These are phyloP conservation scores for Penicillium aurantiogriseum DNA, from an alignment of 2,329 filamentous ascomycete genomes.

Conservation along the genomic window DNA sequence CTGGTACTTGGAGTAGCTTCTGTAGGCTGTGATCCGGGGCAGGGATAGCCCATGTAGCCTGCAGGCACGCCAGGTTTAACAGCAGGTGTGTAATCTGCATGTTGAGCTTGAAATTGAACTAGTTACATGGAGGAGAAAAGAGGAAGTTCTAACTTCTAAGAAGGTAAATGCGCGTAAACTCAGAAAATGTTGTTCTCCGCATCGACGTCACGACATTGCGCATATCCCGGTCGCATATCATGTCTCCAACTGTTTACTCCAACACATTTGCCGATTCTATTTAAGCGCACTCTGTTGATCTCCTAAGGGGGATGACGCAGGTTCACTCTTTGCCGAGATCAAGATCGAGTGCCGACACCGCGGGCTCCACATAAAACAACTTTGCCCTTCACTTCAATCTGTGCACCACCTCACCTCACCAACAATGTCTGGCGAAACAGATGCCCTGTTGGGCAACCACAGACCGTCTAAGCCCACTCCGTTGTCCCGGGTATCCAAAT, in stretches of 20 bases:
- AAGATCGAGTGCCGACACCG: neutral
- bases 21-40: slow-evolving; percentile 28
- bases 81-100: neutral
- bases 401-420: neutral
- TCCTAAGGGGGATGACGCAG: neutral
- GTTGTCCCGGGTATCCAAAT: neutral
- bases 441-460: slow-evolving; percentile 12
- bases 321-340: neutral
- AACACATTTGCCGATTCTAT: neutral
- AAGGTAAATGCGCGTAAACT: neutral
- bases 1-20: slow-evolving; percentile 33
- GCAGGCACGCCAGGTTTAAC: slow-evolving; percentile 2
- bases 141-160: too few species aligned
- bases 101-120: neutral
- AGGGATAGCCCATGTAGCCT: slow-evolving; percentile 9
- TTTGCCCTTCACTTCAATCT: neutral
- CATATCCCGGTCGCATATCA: neutral
- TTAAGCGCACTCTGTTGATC: neutral
- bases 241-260: neutral
- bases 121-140: neutral
- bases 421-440: slow-evolving; percentile 12
- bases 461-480: neutral
- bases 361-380: neutral
- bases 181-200: neutral
- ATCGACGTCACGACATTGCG: neutral